Evolutionary conservation across 768 basidiomycete genomes (phyloP).

Genomic region (Hygrocybe coccinea): DNA sequence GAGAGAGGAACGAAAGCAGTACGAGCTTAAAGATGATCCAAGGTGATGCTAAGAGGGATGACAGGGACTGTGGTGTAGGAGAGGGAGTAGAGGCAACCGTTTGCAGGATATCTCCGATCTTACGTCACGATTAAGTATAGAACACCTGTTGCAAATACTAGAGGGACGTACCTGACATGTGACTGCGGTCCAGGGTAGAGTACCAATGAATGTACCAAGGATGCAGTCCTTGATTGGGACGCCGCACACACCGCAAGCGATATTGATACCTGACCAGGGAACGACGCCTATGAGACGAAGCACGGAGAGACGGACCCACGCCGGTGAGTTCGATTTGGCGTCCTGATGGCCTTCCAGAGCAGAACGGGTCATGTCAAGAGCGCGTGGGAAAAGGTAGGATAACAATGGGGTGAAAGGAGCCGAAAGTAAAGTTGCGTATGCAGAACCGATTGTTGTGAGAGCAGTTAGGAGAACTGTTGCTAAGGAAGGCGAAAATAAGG

Average conservation of each 20-base stretch:
- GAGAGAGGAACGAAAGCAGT: constrained; percentile 74
- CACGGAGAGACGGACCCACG: constrained; percentile 85
- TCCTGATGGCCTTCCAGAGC: constrained; percentile 66
- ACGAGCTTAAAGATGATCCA: constrained; percentile 79
- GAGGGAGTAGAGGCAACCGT: constrained; percentile 71
- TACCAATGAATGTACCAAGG: constrained; percentile 78
- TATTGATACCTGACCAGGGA: constrained; percentile 96
- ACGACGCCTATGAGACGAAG: constrained; percentile 89
- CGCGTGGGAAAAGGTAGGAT: constrained; percentile 74
- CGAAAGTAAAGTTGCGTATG: constrained; percentile 74
- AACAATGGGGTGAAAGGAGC: constrained; percentile 83
- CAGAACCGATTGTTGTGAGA: constrained; percentile 83
- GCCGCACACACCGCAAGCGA: constrained; percentile 89
- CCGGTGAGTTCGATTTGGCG: constrained; percentile 35
- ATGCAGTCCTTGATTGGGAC: constrained; percentile 72
- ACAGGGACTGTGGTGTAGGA: constrained; percentile 71
- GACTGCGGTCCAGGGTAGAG: constrained; percentile 85
- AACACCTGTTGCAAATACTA: constrained; percentile 10
- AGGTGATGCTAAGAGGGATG: constrained; percentile 79
- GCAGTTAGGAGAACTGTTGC: constrained; percentile 78
- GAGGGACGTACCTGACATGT: constrained; percentile 66
- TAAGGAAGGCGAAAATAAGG: constrained; percentile 74
- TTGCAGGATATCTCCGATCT: constrained; percentile 86
- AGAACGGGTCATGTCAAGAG: constrained; percentile 76
- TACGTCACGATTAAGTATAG: constrained; percentile 17